Evolutionary conservation across 495 filamentous ascomycete species (phyloP).

Genomic region (Tuber umbilicatum): DNA sequence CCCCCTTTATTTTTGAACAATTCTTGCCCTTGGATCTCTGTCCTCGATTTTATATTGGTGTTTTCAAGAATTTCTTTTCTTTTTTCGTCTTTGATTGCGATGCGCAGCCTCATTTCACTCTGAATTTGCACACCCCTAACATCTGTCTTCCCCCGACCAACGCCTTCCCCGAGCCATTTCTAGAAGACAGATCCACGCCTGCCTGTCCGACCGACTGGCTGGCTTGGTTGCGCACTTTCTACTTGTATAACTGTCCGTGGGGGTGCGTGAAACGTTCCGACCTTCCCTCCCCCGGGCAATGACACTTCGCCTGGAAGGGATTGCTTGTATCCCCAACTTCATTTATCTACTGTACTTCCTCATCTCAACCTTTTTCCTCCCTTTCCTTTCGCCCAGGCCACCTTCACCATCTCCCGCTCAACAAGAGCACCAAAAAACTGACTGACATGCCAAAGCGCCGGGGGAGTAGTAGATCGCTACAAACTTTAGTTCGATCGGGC

Average conservation of each 20-base stretch:
- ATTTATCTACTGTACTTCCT: constrained; percentile 7
- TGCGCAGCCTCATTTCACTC: constrained; percentile 22
- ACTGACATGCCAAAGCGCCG: not conserved
- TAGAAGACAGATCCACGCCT: not conserved
- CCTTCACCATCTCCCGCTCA: constrained; percentile 4
- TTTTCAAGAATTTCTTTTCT: constrained; percentile 18
- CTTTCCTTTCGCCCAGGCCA: constrained; percentile 8
- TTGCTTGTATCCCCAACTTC: constrained; percentile 6
- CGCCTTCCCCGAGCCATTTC: constrained; percentile 10
- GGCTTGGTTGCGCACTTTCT: constrained; percentile 7
- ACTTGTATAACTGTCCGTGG: constrained; percentile 10
- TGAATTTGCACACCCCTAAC: constrained; percentile 12
- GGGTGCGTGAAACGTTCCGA: constrained; percentile 20
- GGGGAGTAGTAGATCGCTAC: constrained; percentile 11
- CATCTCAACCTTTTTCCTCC: constrained; percentile 24
- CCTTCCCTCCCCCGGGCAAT: constrained; percentile 16
- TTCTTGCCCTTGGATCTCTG: constrained; percentile 14
- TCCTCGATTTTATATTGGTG: constrained; percentile 18
- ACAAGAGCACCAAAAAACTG: constrained; percentile 15
- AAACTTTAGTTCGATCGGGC: constrained; percentile 6
- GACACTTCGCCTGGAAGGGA: constrained; percentile 1
- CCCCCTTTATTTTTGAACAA: constrained; percentile 6
- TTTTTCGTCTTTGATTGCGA: constrained; percentile 21
- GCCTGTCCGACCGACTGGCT: not conserved
- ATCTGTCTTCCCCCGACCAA: constrained; percentile 23